Percentiles rank a stretch among this genome's conserved stretches.
These are phyloP conservation scores for Thelonectria blattea DNA, from an alignment of 2,329 filamentous ascomycete genomes.

Conservation along the genomic window DNA sequence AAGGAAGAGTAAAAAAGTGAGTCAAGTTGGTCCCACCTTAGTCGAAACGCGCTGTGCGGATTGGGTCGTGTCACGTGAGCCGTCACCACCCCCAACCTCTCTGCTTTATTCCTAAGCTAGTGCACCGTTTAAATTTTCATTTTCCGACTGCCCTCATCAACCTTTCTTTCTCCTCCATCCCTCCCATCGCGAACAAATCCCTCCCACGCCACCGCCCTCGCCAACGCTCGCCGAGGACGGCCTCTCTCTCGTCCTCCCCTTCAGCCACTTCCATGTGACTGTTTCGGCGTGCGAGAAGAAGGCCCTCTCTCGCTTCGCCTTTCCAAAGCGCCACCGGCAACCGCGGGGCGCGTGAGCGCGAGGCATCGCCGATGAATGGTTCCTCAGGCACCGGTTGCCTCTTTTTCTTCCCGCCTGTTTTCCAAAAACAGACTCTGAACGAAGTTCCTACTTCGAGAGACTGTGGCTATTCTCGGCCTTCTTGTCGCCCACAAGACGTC, in stretches of 20 bases:
- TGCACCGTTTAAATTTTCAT: conserved; percentile 25
- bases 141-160: conserved; percentile 2
- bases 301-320: background rate
- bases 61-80: conserved; percentile 37
- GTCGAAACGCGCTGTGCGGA: background rate
- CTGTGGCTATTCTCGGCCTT: background rate
- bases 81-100: conserved; percentile 6
- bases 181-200: no score
- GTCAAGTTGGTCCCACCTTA: background rate
- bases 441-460: background rate
- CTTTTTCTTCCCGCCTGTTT: conserved; percentile 13
- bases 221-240: background rate
- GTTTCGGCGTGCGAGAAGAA: background rate
- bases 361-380: background rate
- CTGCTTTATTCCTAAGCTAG: background rate
- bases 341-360: background rate
- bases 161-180: background rate
- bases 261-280: background rate
- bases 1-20: conserved; percentile 26
- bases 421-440: conserved; percentile 20
- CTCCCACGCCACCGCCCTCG: no score
- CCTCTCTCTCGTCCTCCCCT: background rate
- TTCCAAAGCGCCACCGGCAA: background rate
- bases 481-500: conserved; percentile 11
- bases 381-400: background rate